Conservation (phyloP, 441 rosid species). For the Syzygium malaccense region DNA sequence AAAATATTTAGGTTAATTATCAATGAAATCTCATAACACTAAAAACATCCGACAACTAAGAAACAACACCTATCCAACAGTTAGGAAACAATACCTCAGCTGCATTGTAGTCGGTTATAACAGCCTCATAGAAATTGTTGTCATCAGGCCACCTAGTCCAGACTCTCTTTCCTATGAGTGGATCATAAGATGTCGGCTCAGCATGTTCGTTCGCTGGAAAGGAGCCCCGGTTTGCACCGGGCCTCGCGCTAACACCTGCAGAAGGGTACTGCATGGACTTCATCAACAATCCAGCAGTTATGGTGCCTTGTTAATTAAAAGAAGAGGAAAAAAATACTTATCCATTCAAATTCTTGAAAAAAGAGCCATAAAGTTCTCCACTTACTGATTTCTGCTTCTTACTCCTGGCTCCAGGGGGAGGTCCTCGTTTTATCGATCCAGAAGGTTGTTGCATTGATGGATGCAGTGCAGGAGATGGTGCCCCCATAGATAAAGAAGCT, state of each 20-base stretch:
- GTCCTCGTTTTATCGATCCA: slow-evolving; percentile 70
- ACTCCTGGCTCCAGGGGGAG: slow-evolving; percentile 63
- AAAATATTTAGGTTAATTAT: neutral
- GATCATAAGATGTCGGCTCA: neutral
- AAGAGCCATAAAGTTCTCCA: neutral
- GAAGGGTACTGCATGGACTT: slow-evolving; percentile 58
- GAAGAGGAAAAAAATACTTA: neutral
- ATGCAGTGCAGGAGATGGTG: slow-evolving; percentile 67
- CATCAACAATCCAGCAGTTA: slow-evolving; percentile 26
- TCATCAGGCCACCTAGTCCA: slow-evolving; percentile 16
- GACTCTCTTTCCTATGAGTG: slow-evolving; percentile 10
- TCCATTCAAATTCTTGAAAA: neutral
- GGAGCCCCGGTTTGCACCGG: neutral
- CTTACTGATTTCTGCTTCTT: slow-evolving; percentile 94
- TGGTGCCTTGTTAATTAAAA: neutral
- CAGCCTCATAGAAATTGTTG: slow-evolving; percentile 13
- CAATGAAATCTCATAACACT: neutral
- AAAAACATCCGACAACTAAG: slow-evolving; percentile 6
- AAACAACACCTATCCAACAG: slow-evolving; percentile 12
- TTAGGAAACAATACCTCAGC: slow-evolving; percentile 35
- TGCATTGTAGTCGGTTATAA: slow-evolving; percentile 18
- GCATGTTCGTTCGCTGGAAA: neutral
- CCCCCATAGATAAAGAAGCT: slow-evolving; percentile 76
- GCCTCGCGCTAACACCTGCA: slow-evolving; percentile 29
- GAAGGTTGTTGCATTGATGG: slow-evolving; percentile 81